A percentile compares a stretch with the other conserved stretches of the same genome.
phyloP scores from a whole-genome alignment of 139 green algal genomes.

The Cymbomonas tetramitiformis region DNA sequence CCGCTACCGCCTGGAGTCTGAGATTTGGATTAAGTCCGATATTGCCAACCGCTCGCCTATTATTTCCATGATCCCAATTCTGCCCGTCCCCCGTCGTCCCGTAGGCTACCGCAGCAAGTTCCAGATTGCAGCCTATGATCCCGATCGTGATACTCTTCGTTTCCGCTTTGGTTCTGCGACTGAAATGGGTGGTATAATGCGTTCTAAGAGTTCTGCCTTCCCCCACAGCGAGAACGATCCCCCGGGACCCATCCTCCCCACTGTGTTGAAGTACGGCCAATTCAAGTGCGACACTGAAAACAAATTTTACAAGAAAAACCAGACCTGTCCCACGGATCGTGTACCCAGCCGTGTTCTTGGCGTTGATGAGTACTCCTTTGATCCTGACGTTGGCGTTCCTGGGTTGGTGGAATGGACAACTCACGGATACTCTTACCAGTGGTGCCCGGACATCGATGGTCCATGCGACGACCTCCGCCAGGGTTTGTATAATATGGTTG shows the following conservation, averaged over 20 bases:
- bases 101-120: conserved; percentile 7
- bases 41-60: conserved; percentile 3
- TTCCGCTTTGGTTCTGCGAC: conserved; percentile 14
- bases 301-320: background rate
- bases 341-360: background rate
- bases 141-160: conserved; percentile 3
- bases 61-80: background rate
- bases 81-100: background rate
- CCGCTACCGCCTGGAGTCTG: conserved; percentile 15
- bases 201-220: conserved; percentile 13
- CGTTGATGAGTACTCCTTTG: background rate
- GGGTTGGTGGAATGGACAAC: conserved; percentile 19
- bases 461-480: conserved; percentile 5
- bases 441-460: background rate
- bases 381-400: conserved; percentile 5
- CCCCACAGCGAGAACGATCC: background rate
- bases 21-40: conserved; percentile 2
- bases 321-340: conserved; percentile 9
- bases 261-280: background rate
- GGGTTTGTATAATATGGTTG: conserved; percentile 25
- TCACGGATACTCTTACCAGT: too few relatives aligned
- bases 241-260: background rate
- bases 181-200: conserved; percentile 15
- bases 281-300: background rate
- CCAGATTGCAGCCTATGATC: conserved; percentile 21